Conservation (phyloP, 2,329 filamentous ascomycete genomes). For the Stemphylium vesicarium region DNA sequence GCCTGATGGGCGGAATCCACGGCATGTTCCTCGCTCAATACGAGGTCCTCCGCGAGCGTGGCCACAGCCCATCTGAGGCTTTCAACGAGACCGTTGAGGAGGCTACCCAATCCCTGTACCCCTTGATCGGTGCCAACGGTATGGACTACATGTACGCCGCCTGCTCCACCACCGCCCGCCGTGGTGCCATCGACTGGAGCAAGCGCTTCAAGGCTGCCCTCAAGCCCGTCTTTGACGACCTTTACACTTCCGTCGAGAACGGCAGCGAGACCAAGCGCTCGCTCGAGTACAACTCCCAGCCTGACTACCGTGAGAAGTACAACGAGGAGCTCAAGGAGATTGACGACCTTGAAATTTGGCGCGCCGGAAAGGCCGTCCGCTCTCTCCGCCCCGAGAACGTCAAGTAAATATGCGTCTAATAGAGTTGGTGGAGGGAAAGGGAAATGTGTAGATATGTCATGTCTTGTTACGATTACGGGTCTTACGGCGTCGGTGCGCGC, state of each 20-base stretch:
- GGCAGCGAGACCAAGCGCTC: constrained; percentile 95
- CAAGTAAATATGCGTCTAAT: constrained; percentile 33
- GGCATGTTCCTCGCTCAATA: constrained; percentile 99
- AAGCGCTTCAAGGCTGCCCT: constrained; percentile 96
- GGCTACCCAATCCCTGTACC: constrained; percentile 97
- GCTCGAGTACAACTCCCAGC: constrained; percentile 94
- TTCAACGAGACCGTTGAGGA: constrained; percentile 99
- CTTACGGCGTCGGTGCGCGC: constrained; percentile 25
- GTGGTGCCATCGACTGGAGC: constrained; percentile 99
- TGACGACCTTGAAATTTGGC: constrained; percentile 97
- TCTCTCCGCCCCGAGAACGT: constrained; percentile 49
- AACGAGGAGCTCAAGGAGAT: constrained; percentile 99
- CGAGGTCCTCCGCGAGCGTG: constrained; percentile 98
- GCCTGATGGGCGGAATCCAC: constrained; percentile 99
- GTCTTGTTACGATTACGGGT: constrained; percentile 23
- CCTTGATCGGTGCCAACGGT: constrained; percentile 93
- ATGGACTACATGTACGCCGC: constrained; percentile 99
- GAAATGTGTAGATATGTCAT: constrained; percentile 36
- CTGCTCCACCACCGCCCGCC: constrained; percentile 97
- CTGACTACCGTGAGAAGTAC: constrained; percentile 96
- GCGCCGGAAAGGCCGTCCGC: constrained; percentile 95
- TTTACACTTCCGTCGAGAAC: constrained; percentile 91
- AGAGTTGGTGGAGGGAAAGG: constrained; percentile 8
- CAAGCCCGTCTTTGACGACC: constrained; percentile 97
- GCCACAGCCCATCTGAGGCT: constrained; percentile 95